Evolutionary conservation across 176 grass and related monocot genomes (phyloP).

Genomic region (Eragrostis curvula): DNA sequence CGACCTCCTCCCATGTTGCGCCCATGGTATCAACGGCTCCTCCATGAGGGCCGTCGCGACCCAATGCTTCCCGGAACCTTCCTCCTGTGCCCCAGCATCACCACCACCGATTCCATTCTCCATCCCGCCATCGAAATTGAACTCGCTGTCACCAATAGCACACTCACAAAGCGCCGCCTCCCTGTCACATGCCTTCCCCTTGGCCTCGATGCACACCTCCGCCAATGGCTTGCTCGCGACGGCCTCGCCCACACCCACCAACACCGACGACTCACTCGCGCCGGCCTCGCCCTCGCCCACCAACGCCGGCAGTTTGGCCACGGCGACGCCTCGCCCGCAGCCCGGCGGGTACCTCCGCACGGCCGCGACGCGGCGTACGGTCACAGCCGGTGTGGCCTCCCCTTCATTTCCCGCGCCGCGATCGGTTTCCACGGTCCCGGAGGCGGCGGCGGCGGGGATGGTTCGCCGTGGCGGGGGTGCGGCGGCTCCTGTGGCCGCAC

Average conservation of each 20-base stretch:
- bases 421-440: neutral
- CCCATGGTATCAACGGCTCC: slow-evolving; percentile 20
- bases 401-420: neutral
- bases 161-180: neutral
- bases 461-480: neutral
- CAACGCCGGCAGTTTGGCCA: neutral
- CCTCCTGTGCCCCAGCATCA: neutral
- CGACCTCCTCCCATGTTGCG: slow-evolving; percentile 37
- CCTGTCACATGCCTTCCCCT: neutral
- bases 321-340: slow-evolving; percentile 26
- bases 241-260: neutral
- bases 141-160: neutral
- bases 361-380: slow-evolving; percentile 30
- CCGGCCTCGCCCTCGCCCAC: neutral
- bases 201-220: neutral
- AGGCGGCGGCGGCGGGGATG: neutral
- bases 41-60: neutral
- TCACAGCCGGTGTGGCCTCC: neutral
- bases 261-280: neutral
- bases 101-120: neutral
- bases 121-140: neutral
- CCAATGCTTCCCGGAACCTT: slow-evolving; percentile 15
- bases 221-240: neutral
- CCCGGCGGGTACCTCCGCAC: slow-evolving; percentile 52
- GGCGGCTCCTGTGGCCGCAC: slow-evolving; percentile 9